Percentiles rank a stretch among this genome's conserved stretches.
Evolutionary conservation across 257 asterid species (phyloP).

Genomic region (Scutellaria galericulata): DNA sequence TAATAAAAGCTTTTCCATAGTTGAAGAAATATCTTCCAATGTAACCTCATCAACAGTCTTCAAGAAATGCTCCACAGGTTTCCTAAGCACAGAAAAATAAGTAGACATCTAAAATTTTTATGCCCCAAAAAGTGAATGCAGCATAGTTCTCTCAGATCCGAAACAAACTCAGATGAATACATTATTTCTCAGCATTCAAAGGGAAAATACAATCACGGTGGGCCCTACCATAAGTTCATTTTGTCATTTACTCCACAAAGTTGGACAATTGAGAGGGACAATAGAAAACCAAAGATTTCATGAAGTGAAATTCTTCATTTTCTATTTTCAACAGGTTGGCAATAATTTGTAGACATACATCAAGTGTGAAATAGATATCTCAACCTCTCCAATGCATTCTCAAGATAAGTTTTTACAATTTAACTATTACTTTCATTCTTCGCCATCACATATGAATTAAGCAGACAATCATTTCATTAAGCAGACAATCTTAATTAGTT

Average conservation of each 20-base stretch:
- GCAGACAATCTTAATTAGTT: not conserved
- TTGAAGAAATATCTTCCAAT: constrained; percentile 55
- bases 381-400: not conserved
- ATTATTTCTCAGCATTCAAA: constrained; percentile 8
- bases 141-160: not conserved
- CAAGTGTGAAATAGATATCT: constrained; percentile 13
- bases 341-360: not conserved
- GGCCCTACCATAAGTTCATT: constrained; percentile 1
- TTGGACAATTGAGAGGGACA: not conserved
- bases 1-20: constrained; percentile 55
- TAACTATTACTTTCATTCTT: not conserved
- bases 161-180: not conserved
- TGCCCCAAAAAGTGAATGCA: not conserved
- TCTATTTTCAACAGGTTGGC: not conserved
- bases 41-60: constrained; percentile 63
- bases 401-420: constrained; percentile 12
- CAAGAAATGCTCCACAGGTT: constrained; percentile 88
- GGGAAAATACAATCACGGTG: not conserved
- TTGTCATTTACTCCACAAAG: not conserved
- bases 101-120: not conserved
- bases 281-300: not conserved
- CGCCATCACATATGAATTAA: not conserved
- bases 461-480: not conserved
- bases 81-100: constrained; percentile 48
- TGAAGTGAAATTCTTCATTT: not conserved